Evolutionary conservation across 805 yeast genomes (phyloP).

Genomic region (Blastobotrys robertii): DNA sequence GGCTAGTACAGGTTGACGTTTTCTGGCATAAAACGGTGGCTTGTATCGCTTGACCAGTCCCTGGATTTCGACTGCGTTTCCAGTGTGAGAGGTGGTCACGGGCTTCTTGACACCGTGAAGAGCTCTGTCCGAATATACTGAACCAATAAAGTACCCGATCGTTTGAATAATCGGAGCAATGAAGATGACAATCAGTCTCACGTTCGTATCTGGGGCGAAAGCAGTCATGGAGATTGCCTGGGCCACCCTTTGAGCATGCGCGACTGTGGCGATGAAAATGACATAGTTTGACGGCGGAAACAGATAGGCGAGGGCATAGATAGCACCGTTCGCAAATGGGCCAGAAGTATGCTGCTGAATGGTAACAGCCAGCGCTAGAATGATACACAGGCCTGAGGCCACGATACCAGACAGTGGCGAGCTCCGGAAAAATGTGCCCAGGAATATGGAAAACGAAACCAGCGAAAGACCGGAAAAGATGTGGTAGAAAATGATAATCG

Average conservation of each 20-base stretch:
- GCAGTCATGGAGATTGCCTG: conserved; percentile 18
- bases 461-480: conserved; percentile 24
- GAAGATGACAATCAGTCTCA: conserved; percentile 20
- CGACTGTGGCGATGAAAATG: conserved; percentile 24
- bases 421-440: conserved; percentile 23
- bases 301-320: conserved; percentile 22
- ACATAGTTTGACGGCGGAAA: conserved; percentile 30
- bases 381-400: conserved; percentile 24
- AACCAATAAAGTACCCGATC: conserved; percentile 20
- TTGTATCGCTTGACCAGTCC: conserved; percentile 21
- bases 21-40: conserved; percentile 4
- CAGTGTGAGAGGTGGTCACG: conserved; percentile 7
- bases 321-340: conserved; percentile 19
- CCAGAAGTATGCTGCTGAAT: conserved; percentile 21
- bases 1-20: conserved; percentile 18
- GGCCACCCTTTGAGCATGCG: conserved; percentile 22
- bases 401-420: conserved; percentile 28
- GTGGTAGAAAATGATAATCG: conserved; percentile 24
- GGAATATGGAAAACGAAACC: conserved; percentile 25
- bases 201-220: conserved; percentile 22
- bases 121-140: conserved; percentile 20
- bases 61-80: conserved; percentile 18
- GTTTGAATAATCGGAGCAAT: conserved; percentile 26
- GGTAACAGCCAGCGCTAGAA: conserved; percentile 25
- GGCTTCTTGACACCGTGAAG: conserved; percentile 20